Conservation (phyloP, 768 basidiomycete species). For the Trametes sanguinea region DNA sequence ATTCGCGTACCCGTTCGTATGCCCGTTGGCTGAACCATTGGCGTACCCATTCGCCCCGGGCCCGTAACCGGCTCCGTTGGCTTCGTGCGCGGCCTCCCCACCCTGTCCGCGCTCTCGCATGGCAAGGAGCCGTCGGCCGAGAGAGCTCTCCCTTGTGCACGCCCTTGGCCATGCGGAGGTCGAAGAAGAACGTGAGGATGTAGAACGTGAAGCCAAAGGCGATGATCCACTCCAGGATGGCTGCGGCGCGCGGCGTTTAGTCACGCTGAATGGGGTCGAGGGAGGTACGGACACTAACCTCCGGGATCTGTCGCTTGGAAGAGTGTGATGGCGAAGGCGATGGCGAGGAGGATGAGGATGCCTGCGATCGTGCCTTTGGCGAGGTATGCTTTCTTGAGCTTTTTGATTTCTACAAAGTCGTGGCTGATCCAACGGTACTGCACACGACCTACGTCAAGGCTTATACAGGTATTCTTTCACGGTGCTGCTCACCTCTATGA, state of each 20-base stretch:
- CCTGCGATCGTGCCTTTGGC: conserved; percentile 62
- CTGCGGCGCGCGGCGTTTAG: conserved; percentile 33
- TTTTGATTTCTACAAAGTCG: conserved; percentile 47
- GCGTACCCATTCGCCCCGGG: conserved; percentile 1
- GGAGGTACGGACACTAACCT: conserved; percentile 39
- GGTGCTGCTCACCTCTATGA: conserved; percentile 45
- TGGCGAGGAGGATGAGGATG: conserved; percentile 58
- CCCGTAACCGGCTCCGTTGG: conserved; percentile 7
- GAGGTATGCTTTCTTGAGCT: conserved; percentile 56
- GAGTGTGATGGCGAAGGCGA: conserved; percentile 61
- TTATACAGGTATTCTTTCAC: no score
- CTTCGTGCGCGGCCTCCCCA: conserved; percentile 11
- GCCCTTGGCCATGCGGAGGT: conserved; percentile 64
- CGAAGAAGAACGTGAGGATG: conserved; percentile 70
- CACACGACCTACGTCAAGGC: background rate
- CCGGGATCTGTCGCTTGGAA: conserved; percentile 49
- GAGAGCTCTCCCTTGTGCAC: conserved; percentile 49
- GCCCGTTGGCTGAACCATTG: background rate
- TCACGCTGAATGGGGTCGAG: background rate
- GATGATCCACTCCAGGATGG: conserved; percentile 75
- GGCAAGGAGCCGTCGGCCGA: conserved; percentile 32
- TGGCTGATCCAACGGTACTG: conserved; percentile 69
- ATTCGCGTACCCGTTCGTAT: background rate
- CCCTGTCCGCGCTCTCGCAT: conserved; percentile 25
- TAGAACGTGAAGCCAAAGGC: conserved; percentile 74